Base-by-base conservation (phyloP, 73 alveolate genomes). In the Tetrahymena elliotti region DNA sequence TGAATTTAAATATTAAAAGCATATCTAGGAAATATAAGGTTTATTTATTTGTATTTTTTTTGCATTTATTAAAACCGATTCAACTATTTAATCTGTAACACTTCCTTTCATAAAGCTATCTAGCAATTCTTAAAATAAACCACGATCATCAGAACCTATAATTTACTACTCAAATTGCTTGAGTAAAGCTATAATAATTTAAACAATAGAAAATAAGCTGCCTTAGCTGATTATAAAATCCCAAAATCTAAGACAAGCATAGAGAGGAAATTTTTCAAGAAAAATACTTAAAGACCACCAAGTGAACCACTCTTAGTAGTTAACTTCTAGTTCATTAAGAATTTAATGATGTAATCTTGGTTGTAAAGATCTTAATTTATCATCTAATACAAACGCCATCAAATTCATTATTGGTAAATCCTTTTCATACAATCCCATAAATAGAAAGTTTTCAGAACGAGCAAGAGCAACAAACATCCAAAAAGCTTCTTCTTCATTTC, bases 401-500 rank as follows among this genome's bases (percentile, higher is more conserved):
- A 68, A 68, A 18, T 68, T n/a, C 34, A 68, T 27, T 4, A 68
- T n/a, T 0, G 88, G 88, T 27, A 68, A 68, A 68, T 68, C 88
- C 11, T 68, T 68, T 24, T 68, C 88, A 24, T 68, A 68, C 36
- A 68, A 68, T 2, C 88, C 88, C 88, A 68, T 68, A 31, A 68
- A 27, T n/a, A 68, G 38, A 68, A 27, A 68, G 33, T 31, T 68
- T 24, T 68, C 88, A 27, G 88, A 27, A 27, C 36, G 34, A 68
- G 88, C 95, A 93, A 95, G 93, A 33, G 96, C 84, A 38, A 82
- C 94, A 47, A 95, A 95, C 47, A 95, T 41, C 97, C 97, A 95
- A 88, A 95, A 95, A 9, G 97, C 97, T 83, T 95, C 97, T 83
- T 95, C 97, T n/a, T 95, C 97, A 33, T 35, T 93, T 18, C 97